A percentile compares a stretch with the other conserved stretches of the same genome.
Conservation (phyloP, 176 grass and related monocot genomes). For the Musa schizocarpa region DNA sequence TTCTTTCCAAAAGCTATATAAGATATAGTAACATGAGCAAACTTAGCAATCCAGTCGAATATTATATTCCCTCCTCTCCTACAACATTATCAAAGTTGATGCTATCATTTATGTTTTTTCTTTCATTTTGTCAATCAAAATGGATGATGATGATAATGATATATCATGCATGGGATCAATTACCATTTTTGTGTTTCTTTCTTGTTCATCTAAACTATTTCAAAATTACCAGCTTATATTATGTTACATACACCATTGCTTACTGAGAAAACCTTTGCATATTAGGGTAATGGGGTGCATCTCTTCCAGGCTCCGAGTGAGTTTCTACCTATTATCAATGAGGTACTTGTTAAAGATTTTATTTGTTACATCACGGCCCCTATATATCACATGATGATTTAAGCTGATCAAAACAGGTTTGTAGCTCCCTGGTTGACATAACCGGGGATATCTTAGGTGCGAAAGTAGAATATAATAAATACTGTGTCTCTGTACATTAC, state of each 20-base stretch:
- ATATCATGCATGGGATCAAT: no score
- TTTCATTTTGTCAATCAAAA: no score
- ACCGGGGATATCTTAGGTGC: slow-evolving; percentile 59
- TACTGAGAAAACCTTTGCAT: background rate
- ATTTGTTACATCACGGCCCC: background rate
- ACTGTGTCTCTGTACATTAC: slow-evolving; percentile 86
- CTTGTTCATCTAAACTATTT: no score
- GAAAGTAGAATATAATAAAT: slow-evolving; percentile 91
- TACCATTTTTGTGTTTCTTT: no score
- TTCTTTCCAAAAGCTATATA: no score
- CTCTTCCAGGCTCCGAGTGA: slow-evolving; percentile 94
- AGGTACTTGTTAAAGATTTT: slow-evolving; percentile 24
- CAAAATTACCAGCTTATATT: no score
- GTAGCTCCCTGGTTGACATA: slow-evolving; percentile 54
- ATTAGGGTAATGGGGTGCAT: slow-evolving; percentile 68
- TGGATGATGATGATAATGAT: no score
- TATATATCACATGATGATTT: background rate
- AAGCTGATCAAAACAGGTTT: slow-evolving; percentile 43
- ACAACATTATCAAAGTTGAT: no score
- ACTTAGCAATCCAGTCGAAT: no score
- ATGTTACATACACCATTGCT: background rate
- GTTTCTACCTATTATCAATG: slow-evolving; percentile 80
- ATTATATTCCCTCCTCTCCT: no score
- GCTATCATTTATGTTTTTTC: no score
- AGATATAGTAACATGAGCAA: no score